Evolutionary conservation across 2,329 filamentous ascomycete genomes (phyloP), one percentile per base, ranked within the genome.

Genomic region (Cordyceps cateniannulata): DNA sequence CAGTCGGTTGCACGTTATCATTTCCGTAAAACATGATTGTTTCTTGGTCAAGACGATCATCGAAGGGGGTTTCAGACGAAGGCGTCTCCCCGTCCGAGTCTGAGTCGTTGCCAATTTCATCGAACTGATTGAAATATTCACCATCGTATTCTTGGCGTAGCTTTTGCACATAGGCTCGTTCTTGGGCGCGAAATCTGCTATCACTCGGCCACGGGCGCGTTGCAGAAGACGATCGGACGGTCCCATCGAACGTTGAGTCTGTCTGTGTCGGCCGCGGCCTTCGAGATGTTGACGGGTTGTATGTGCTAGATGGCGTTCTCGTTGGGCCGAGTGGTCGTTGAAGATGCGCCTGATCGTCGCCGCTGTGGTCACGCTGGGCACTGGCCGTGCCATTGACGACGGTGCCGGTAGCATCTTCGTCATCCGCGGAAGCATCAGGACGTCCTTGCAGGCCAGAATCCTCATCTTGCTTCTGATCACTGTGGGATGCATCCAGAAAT

Each of bases 121-220:
- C 85, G 66, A 90, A 88, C 14, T 86, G 80, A 60, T 92, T 87
- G 64, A 92, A 90, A 76, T 93, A 95, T 66, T 90, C 75, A 62
- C 72, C 71, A 47, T 69, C 69, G 54, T 75, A 73, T 66, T 95
- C 90, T 71, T 96, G 91, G 62, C 92, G 87, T 69, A 98, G 84
- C 67, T 93, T 87, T 73, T 96, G 91, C 38, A 98, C 88, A 71
- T 99, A 99, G 61, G 93, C 93, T 71, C 93, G 91, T 74, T 98
- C 93, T 75, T 98, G 82, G 61, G 79, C 84, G n/a, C 78, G 76
- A 42, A 76, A 76, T 47, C 72, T 67, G 61, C 71, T 76, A 54
- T 80, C 79, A 64, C 71, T 79, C 68, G 74, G 77, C 64, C 76
- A 70, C 61, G 73, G 75, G 52, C 81, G 76, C 45, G 83, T 76